Evolutionary conservation across 805 yeast genomes (phyloP).

Genomic region (Clavispora fructus): DNA sequence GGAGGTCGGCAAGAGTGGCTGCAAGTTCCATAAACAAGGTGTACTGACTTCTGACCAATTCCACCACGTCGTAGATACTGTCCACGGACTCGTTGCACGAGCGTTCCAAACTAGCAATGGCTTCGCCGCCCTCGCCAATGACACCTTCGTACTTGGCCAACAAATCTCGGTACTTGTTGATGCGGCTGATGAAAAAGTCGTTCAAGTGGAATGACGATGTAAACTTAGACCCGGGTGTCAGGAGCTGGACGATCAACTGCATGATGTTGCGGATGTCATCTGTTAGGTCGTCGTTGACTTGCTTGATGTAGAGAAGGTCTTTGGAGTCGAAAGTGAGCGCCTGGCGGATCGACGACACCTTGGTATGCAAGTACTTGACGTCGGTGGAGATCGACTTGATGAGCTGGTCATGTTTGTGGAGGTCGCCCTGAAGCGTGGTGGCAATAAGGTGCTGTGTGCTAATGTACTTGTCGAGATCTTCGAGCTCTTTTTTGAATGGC

Average conservation of each 20-base stretch:
- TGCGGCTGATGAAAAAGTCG: constrained; percentile 49
- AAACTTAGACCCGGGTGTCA: constrained; percentile 52
- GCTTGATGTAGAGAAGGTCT: constrained; percentile 29
- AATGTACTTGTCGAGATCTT: constrained; percentile 65
- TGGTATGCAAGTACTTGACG: constrained; percentile 55
- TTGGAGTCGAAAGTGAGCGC: constrained; percentile 48
- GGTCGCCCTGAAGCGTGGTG: constrained; percentile 58
- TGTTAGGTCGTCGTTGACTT: constrained; percentile 35
- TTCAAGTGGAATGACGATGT: constrained; percentile 52
- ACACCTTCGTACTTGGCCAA: constrained; percentile 57
- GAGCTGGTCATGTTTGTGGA: constrained; percentile 56
- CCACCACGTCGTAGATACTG: constrained; percentile 43
- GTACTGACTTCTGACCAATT: constrained; percentile 64
- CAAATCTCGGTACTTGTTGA: constrained; percentile 43
- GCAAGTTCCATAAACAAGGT: constrained; percentile 69
- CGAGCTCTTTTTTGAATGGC: constrained; percentile 61
- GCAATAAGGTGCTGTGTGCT: constrained; percentile 71
- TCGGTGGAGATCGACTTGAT: constrained; percentile 72
- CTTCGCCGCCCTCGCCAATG: constrained; percentile 55
- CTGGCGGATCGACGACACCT: constrained; percentile 59
- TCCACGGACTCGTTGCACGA: constrained; percentile 37
- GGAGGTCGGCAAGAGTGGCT: constrained; percentile 67
- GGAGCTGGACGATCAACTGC: constrained; percentile 46
- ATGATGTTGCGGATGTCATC: constrained; percentile 51
- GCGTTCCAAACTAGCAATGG: constrained; percentile 39